Conservation (phyloP, 495 filamentous ascomycete genomes). For the Penicillium nucicola region DNA sequence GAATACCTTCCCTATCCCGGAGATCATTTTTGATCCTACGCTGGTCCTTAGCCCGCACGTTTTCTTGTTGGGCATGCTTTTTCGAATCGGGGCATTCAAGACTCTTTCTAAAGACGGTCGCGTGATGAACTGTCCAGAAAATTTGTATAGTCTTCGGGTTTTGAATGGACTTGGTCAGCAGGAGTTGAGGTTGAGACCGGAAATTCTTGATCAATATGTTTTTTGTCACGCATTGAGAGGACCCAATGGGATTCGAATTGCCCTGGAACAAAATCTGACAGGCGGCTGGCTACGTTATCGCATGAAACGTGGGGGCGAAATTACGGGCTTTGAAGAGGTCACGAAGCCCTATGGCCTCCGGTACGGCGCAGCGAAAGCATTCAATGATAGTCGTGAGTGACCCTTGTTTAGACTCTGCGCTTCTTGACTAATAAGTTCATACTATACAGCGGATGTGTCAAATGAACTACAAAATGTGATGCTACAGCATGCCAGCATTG, state of each 20-base stretch:
- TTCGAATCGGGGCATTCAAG: constrained; percentile 28
- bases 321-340: constrained; percentile 27
- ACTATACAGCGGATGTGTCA: constrained; percentile 29
- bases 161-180: constrained; percentile 26
- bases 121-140: constrained; percentile 22
- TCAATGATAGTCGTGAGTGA: constrained; percentile 32
- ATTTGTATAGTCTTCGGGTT: constrained; percentile 28
- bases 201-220: constrained; percentile 21
- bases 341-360: constrained; percentile 30
- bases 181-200: constrained; percentile 24
- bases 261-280: constrained; percentile 23
- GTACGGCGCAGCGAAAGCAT: constrained; percentile 34
- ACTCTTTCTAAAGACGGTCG: constrained; percentile 15
- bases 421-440: constrained; percentile 10
- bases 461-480: constrained; percentile 40
- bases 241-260: constrained; percentile 24
- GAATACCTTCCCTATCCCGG: constrained; percentile 28
- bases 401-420: not conserved
- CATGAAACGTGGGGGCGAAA: constrained; percentile 27
- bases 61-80: constrained; percentile 27
- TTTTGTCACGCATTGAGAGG: constrained; percentile 14
- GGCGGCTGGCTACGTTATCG: constrained; percentile 20
- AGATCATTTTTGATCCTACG: constrained; percentile 31
- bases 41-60: constrained; percentile 28
- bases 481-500: constrained; percentile 31